Evolutionary conservation across 106 monocot species (phyloP).

Genomic region (Dendrobium huoshanense): DNA sequence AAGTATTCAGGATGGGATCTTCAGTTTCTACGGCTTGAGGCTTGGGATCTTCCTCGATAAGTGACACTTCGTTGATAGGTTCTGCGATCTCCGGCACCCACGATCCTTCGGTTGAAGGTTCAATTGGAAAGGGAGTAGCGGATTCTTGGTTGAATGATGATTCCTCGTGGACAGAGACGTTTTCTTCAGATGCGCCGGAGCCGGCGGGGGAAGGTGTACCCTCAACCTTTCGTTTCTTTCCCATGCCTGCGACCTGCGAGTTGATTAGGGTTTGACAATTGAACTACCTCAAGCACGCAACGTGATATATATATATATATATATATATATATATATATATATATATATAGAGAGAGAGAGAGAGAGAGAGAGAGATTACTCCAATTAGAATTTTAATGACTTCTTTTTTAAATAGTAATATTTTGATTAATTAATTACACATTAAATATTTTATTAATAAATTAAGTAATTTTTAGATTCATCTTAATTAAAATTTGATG

Average conservation of each 20-base stretch:
- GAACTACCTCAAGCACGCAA: too few species aligned
- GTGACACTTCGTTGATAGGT: neutral
- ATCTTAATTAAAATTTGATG: too few species aligned
- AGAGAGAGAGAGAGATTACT: too few species aligned
- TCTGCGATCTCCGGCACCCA: neutral
- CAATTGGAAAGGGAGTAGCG: neutral
- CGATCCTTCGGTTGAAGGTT: neutral
- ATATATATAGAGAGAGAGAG: too few species aligned
- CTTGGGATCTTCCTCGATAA: constrained; percentile 4
- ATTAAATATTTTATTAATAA: too few species aligned
- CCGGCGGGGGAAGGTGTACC: neutral
- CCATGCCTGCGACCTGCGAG: constrained; percentile 17
- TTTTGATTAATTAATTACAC: too few species aligned
- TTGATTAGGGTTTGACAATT: neutral
- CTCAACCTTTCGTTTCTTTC: constrained; percentile 31
- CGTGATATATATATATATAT: too few species aligned
- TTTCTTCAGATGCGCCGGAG: neutral
- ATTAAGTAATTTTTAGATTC: too few species aligned
- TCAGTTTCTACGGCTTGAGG: neutral
- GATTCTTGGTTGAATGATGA: constrained; percentile 1
- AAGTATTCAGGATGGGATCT: constrained; percentile 3
- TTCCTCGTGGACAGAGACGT: constrained; percentile 8
- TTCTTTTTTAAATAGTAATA: too few species aligned
- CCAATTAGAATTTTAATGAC: too few species aligned
- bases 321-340: too few species aligned